phyloP scores from a whole-genome alignment of 495 filamentous ascomycete species.

The Rhypophila decipiens region DNA sequence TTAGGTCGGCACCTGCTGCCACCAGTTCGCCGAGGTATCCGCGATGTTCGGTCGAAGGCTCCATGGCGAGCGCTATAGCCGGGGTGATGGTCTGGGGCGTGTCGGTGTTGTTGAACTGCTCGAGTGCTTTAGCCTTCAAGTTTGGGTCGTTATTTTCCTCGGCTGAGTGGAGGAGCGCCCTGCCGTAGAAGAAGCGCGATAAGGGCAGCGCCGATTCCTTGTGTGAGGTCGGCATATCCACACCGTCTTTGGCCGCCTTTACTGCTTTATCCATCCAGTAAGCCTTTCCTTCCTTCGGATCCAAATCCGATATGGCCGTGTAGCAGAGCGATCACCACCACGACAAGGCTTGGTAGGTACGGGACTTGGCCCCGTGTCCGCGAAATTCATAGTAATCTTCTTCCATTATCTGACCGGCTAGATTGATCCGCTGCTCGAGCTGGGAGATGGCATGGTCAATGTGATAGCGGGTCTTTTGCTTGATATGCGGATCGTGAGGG shows the following conservation, averaged over 20 bases:
- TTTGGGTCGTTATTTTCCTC: too few relatives aligned
- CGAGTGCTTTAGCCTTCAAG: conserved; percentile 1
- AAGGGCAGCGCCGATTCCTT: conserved; percentile 1
- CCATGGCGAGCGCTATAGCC: conserved; percentile 27
- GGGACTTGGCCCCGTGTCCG: too few relatives aligned
- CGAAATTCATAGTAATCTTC: too few relatives aligned
- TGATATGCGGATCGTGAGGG: neutral
- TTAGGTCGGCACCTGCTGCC: conserved; percentile 21
- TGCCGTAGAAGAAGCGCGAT: conserved; percentile 9
- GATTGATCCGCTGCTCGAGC: too few relatives aligned
- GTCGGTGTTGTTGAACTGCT: conserved; percentile 1
- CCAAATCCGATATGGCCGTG: neutral
- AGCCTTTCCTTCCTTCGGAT: neutral
- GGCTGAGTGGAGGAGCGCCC: conserved; percentile 2
- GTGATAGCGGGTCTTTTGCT: neutral
- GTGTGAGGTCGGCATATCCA: neutral
- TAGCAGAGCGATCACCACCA: conserved; percentile 16
- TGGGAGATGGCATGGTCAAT: neutral
- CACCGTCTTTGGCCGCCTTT: neutral
- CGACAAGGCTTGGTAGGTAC: too few relatives aligned
- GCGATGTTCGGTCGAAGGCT: conserved; percentile 24
- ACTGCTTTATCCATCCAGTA: neutral
- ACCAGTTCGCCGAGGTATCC: conserved; percentile 20
- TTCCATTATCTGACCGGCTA: too few relatives aligned
- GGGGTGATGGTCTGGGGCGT: conserved; percentile 8